Evolutionary conservation across 2,329 filamentous ascomycete genomes (phyloP), one percentile per base, ranked within the genome.

Genomic region (Magnaporthales sp.): DNA sequence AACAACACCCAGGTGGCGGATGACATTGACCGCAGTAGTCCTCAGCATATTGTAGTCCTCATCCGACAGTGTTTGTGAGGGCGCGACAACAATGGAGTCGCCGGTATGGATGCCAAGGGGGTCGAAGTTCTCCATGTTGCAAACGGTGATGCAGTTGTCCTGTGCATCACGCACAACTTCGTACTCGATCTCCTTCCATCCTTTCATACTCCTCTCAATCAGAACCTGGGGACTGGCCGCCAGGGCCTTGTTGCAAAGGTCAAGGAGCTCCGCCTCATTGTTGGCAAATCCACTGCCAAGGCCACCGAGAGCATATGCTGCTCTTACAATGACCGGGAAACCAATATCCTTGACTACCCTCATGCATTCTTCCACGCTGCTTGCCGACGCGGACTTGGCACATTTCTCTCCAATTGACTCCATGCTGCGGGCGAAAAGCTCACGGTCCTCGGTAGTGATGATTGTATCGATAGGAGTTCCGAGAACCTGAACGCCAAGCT

Each of bases 31-130:
- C 62, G 95, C 92, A 69, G 95, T 93, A 58, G 93, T 92, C 74
- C 95, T 92, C 72, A 99, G 91, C 95, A 99, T 98, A 83, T 99
- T 93, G 78, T 98, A 99, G 80, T 99, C 95, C 83, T 98, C 95
- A 73, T 99, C 95, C 75, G 91, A 96, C 74, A 99, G 84, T 27
- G 95, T 99, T 81, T 99, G 95, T 80, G 91, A 95, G 64, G 95
- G 95, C 56, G 95, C 95, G 68, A 98, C 94, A 70, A 99, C 95
- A 74, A 99, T 99, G 73, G 93, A 97, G 83, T 99, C 95, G 81
- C 95, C 95, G 62, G 95, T 99, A 80, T 99, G 95, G 67, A 97
- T 96, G 75, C 95, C 95, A 51, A 99, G 87, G 70, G 95, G 95
- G 75, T 98, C 95, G 74, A 98, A 98, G 85, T 98, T 98, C 80